These are phyloP conservation scores for Venturia pyrina DNA, from an alignment of 2,329 filamentous ascomycete species.

Conservation along the genomic window DNA sequence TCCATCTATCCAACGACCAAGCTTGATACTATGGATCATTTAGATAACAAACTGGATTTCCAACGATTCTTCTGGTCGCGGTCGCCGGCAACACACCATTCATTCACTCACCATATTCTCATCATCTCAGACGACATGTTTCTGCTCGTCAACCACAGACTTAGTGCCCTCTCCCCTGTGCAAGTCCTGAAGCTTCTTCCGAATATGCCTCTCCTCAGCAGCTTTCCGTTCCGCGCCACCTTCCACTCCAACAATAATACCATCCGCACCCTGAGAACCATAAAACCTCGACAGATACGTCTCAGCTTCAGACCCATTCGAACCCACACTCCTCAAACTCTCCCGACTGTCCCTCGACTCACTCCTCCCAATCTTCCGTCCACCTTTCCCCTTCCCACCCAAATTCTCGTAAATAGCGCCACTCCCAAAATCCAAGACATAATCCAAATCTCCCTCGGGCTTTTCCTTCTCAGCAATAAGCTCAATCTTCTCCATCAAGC, in stretches of 20 bases:
- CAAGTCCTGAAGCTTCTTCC: neutral
- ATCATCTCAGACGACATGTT: neutral
- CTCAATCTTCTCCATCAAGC: neutral
- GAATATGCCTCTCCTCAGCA: neutral
- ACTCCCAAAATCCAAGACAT: neutral
- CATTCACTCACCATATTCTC: neutral
- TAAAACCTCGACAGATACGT: neutral
- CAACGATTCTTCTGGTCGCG: neutral
- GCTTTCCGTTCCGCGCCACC: neutral
- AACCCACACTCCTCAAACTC: neutral
- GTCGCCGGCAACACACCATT: neutral
- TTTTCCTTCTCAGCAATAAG: neutral
- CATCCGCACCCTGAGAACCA: neutral
- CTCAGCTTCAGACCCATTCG: neutral
- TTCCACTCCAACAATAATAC: neutral
- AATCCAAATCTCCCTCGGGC: neutral
- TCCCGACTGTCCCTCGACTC: neutral
- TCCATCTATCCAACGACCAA: neutral
- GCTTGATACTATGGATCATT: neutral
- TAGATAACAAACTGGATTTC: slow-evolving; percentile 16
- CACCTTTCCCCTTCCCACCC: neutral
- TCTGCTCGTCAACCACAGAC: neutral
- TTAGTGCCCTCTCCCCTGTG: neutral
- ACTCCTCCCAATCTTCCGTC: neutral
- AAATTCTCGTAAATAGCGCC: neutral